Percentiles rank a stretch among this genome's conserved stretches.
phyloP scores from a whole-genome alignment of 1,139 yeast genomes.

The Pichia sp. region DNA sequence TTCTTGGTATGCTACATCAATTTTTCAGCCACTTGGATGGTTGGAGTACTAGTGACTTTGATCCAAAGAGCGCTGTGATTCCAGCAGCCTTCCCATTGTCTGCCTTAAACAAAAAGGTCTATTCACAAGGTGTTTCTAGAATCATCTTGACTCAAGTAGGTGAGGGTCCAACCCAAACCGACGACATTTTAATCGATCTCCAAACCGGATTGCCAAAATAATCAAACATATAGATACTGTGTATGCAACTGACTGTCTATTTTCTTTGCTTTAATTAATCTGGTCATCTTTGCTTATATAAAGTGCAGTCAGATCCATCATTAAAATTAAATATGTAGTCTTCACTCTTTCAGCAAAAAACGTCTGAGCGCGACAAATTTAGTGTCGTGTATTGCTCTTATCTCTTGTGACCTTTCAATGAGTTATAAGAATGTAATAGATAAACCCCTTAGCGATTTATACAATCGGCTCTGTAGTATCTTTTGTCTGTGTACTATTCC shows the following conservation, averaged over 20 bases:
- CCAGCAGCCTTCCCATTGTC: constrained; percentile 36
- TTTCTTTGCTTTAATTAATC: background rate
- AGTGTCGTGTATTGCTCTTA: background rate
- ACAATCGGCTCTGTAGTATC: too few relatives aligned
- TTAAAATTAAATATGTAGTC: background rate
- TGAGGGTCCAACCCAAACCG: constrained; percentile 68
- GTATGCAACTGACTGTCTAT: background rate
- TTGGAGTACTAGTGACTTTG: constrained; percentile 47
- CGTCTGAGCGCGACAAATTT: background rate
- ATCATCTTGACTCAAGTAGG: constrained; percentile 85
- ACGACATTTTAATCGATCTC: constrained; percentile 50
- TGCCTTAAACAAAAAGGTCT: constrained; percentile 45
- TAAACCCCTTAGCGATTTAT: background rate
- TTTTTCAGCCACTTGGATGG: constrained; percentile 60
- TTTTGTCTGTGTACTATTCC: too few relatives aligned
- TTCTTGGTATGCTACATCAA: constrained; percentile 56
- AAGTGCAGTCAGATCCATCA: background rate
- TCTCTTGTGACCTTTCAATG: background rate
- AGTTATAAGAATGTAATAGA: background rate
- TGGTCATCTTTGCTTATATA: background rate
- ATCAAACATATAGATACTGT: background rate
- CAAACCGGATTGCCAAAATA: constrained; percentile 43
- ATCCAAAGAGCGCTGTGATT: constrained; percentile 23
- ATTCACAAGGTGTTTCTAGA: constrained; percentile 69
- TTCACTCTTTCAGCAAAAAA: background rate